Percentiles rank a stretch among this genome's conserved stretches.
Conservation (phyloP, 1,284 basidiomycete species). For the Naganishia sp. region DNA sequence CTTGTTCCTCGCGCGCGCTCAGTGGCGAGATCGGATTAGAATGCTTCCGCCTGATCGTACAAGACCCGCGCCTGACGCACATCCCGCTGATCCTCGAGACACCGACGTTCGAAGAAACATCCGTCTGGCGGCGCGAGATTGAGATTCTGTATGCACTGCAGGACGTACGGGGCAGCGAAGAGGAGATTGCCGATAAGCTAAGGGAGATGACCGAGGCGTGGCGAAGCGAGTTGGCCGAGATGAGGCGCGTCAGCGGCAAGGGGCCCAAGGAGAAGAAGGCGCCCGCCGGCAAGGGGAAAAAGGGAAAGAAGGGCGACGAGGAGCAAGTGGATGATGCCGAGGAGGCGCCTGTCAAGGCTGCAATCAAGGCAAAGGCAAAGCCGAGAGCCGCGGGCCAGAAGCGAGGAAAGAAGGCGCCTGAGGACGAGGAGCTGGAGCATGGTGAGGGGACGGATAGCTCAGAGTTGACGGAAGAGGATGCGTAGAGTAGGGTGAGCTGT, state of each 20-base stretch:
- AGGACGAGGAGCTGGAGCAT: conserved; percentile 34
- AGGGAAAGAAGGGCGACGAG: conserved; percentile 35
- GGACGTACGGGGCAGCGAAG: conserved; percentile 35
- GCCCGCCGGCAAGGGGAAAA: conserved; percentile 43
- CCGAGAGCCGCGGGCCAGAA: conserved; percentile 37
- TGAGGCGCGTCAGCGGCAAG: conserved; percentile 46
- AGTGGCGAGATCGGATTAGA: conserved; percentile 69
- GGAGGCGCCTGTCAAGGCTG: conserved; percentile 1
- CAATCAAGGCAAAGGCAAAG: conserved; percentile 32
- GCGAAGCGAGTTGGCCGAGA: conserved; percentile 25
- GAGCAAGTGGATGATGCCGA: conserved; percentile 23
- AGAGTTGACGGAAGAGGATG: conserved; percentile 14
- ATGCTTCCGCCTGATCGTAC: conserved; percentile 68
- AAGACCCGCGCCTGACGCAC: conserved; percentile 66
- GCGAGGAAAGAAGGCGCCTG: conserved; percentile 36
- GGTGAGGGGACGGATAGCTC: conserved; percentile 6
- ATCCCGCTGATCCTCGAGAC: conserved; percentile 84
- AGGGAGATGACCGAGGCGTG: conserved; percentile 30
- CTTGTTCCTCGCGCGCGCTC: too few species aligned
- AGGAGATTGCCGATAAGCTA: conserved; percentile 26
- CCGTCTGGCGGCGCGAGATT: conserved; percentile 72
- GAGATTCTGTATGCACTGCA: conserved; percentile 54
- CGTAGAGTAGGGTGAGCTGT: neutral
- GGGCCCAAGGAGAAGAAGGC: conserved; percentile 41
- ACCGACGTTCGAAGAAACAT: conserved; percentile 59